phyloP scores from a whole-genome alignment of 805 yeast species.

The Brettanomyces nanus region DNA sequence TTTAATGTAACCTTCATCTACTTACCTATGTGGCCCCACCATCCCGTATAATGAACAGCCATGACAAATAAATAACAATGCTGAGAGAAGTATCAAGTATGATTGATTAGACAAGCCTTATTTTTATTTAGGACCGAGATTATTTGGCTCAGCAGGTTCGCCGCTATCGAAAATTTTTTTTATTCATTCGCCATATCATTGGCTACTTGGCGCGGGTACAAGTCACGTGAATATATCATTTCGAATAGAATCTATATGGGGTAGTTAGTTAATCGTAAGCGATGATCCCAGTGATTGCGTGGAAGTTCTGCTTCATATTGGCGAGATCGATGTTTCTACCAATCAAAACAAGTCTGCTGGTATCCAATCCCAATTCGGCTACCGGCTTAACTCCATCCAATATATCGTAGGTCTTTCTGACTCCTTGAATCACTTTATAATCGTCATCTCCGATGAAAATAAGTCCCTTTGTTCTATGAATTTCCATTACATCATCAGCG shows the following conservation, averaged over 20 bases:
- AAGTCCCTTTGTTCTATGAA: slow-evolving; percentile 80
- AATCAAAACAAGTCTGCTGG: slow-evolving; percentile 23
- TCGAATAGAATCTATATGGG: no score
- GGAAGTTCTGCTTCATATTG: slow-evolving; percentile 6
- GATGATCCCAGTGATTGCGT: slow-evolving; percentile 6
- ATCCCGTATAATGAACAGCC: slow-evolving; percentile 69
- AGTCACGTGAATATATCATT: no score
- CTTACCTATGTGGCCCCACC: slow-evolving; percentile 91
- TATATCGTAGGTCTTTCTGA: slow-evolving; percentile 84
- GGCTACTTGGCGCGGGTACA: no score
- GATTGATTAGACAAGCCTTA: no score
- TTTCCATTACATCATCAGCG: slow-evolving; percentile 34
- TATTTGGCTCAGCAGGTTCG: no score
- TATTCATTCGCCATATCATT: no score
- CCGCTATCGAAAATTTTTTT: no score
- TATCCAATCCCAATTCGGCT: slow-evolving; percentile 9
- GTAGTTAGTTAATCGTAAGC: no score
- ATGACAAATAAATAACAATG: no score
- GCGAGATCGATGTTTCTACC: slow-evolving; percentile 20
- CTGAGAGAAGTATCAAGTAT: no score
- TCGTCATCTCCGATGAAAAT: slow-evolving; percentile 32
- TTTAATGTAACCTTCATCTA: slow-evolving; percentile 5
- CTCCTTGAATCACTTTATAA: slow-evolving; percentile 77
- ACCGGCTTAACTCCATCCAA: slow-evolving; percentile 30
- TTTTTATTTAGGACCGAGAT: no score